Percentiles rank a stretch among this genome's conserved stretches.
phyloP scores from a whole-genome alignment of 1,139 yeast genomes.

The Candida sp. region DNA sequence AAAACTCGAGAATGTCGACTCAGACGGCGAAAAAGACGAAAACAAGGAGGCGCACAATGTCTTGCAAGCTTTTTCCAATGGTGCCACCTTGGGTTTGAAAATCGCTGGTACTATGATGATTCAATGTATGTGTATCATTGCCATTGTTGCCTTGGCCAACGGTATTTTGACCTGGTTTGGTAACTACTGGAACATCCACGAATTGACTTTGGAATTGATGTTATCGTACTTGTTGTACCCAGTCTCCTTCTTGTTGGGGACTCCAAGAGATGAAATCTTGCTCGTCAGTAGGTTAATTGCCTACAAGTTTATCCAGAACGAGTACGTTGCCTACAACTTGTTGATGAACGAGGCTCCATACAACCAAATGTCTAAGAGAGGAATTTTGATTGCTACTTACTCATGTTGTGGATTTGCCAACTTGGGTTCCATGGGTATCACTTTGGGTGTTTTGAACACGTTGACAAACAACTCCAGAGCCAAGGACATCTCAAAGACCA shows the following conservation, averaged over 20 bases:
- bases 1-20: constrained; percentile 38
- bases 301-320: constrained; percentile 65
- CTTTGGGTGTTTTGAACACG: constrained; percentile 64
- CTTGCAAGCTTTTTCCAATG: constrained; percentile 67
- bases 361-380: constrained; percentile 54
- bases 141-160: constrained; percentile 60
- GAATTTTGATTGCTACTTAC: constrained; percentile 63
- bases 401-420: constrained; percentile 72
- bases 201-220: constrained; percentile 59
- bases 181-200: constrained; percentile 60
- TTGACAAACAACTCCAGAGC: constrained; percentile 57
- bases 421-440: constrained; percentile 67
- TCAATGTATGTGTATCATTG: constrained; percentile 67
- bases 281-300: constrained; percentile 58
- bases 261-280: constrained; percentile 60
- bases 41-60: constrained; percentile 54
- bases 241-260: constrained; percentile 63
- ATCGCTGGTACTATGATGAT: constrained; percentile 66
- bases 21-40: constrained; percentile 19
- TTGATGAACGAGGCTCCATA: constrained; percentile 50
- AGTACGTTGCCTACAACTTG: constrained; percentile 59
- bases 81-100: constrained; percentile 63
- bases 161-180: constrained; percentile 70
- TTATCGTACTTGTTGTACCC: constrained; percentile 65
- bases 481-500: constrained; percentile 52